phyloP scores from a whole-genome alignment of 352 stramenopile genomes.

The Phytopythium mirpurense region DNA sequence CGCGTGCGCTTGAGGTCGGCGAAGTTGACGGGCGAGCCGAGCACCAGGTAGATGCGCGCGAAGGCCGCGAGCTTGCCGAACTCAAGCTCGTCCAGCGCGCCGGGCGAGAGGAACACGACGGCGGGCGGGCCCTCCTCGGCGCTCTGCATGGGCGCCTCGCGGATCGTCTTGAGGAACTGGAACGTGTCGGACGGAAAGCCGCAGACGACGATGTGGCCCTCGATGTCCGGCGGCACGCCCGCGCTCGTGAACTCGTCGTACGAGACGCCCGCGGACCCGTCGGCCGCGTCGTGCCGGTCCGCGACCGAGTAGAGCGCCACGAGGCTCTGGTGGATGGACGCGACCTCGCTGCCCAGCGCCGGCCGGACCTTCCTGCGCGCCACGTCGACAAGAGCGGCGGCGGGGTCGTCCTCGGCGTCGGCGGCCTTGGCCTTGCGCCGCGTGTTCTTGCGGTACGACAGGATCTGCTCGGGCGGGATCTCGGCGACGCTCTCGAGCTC shows the following conservation, averaged over 20 bases:
- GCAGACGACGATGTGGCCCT: slow-evolving; percentile 63
- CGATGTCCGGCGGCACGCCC: slow-evolving; percentile 32
- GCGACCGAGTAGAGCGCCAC: slow-evolving; percentile 43
- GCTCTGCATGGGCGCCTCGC: slow-evolving; percentile 37
- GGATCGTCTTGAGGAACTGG: slow-evolving; percentile 68
- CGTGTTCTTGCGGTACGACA: slow-evolving; percentile 70
- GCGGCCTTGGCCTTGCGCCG: slow-evolving; percentile 51
- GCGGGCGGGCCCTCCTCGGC: slow-evolving; percentile 34
- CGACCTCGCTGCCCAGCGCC: slow-evolving; percentile 51
- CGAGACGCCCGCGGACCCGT: slow-evolving; percentile 16
- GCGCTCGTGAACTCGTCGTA: slow-evolving; percentile 52
- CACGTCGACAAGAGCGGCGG: no score
- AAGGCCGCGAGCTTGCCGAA: slow-evolving; percentile 48
- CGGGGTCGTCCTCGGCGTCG: no score
- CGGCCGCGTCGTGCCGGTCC: slow-evolving; percentile 22
- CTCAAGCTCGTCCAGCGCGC: slow-evolving; percentile 49
- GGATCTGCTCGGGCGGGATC: slow-evolving; percentile 66
- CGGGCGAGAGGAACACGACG: slow-evolving; percentile 52
- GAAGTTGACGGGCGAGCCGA: slow-evolving; percentile 72
- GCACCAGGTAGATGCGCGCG: slow-evolving; percentile 56
- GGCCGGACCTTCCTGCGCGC: slow-evolving; percentile 53
- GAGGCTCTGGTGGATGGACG: slow-evolving; percentile 48
- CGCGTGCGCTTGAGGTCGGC: slow-evolving; percentile 61
- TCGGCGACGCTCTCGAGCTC: slow-evolving; percentile 51
- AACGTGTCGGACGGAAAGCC: slow-evolving; percentile 60